A percentile compares a stretch with the other conserved stretches of the same genome.
Conservation (phyloP, 2,329 filamentous ascomycete species). For the Aotearoamyces nothofagi region DNA sequence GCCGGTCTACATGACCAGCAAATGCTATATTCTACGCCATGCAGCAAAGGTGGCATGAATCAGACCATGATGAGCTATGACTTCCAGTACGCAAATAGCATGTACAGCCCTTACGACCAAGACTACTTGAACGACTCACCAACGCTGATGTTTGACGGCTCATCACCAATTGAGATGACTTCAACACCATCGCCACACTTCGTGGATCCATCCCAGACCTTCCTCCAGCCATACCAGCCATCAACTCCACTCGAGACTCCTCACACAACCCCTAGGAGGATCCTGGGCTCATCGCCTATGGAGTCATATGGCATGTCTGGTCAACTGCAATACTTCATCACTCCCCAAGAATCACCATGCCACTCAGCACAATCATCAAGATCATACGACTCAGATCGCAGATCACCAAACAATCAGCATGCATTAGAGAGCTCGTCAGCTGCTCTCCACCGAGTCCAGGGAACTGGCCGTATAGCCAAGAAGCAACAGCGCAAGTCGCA, state of each 20-base stretch:
- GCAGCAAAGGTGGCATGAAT: neutral
- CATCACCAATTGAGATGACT: neutral
- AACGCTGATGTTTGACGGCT: neutral
- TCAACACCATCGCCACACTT: neutral
- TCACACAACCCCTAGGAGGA: neutral
- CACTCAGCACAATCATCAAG: no score
- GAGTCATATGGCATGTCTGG: neutral
- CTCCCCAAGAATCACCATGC: no score
- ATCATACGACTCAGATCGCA: neutral
- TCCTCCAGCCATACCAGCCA: neutral
- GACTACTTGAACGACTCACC: neutral
- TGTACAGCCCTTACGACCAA: neutral
- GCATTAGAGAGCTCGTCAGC: neutral
- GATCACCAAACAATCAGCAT: neutral
- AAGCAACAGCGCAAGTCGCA: neutral
- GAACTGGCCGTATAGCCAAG: neutral
- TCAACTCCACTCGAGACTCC: neutral
- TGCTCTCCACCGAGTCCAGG: slow-evolving; percentile 1
- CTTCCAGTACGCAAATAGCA: neutral
- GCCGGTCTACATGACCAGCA: neutral
- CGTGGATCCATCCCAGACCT: neutral
- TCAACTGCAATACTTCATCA: neutral
- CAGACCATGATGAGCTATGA: neutral
- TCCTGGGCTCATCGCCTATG: neutral
- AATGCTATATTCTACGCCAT: neutral